Conservation (phyloP, 139 green algal species). For the Coelastrella sp. region DNA sequence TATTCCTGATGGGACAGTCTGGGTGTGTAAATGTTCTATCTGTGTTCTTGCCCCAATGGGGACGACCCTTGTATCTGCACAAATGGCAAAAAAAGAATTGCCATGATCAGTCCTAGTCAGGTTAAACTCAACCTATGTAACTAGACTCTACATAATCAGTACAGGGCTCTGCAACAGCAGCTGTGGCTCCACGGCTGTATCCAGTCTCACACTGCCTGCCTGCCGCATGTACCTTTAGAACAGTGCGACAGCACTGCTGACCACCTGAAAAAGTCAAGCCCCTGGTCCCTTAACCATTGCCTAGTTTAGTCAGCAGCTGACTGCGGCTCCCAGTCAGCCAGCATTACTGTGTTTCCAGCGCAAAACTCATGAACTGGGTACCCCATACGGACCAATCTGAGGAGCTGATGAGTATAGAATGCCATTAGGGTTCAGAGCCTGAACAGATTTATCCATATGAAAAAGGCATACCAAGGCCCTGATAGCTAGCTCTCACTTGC, state of each 20-base stretch:
- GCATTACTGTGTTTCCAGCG: neutral
- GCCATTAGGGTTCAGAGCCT: neutral
- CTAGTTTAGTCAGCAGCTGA: no score
- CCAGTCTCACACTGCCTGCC: neutral
- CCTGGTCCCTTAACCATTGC: no score
- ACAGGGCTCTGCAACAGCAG: neutral
- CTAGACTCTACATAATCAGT: neutral
- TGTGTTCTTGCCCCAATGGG: slow-evolving; percentile 47
- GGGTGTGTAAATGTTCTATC: slow-evolving; percentile 27
- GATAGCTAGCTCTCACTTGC: slow-evolving; percentile 13
- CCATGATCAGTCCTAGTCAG: neutral
- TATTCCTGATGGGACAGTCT: slow-evolving; percentile 27
- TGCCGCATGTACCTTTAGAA: neutral
- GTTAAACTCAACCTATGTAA: neutral
- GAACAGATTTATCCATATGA: neutral
- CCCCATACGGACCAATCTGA: no score
- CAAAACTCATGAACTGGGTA: neutral
- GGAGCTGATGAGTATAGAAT: neutral
- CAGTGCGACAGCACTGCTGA: no score
- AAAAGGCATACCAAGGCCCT: neutral
- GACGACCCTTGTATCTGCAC: slow-evolving; percentile 16
- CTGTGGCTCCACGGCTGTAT: neutral
- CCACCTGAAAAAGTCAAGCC: no score
- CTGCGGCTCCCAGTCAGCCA: neutral
- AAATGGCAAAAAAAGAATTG: neutral